Conservation (phyloP, 306 rosid species). For the Prunus campanulata region DNA sequence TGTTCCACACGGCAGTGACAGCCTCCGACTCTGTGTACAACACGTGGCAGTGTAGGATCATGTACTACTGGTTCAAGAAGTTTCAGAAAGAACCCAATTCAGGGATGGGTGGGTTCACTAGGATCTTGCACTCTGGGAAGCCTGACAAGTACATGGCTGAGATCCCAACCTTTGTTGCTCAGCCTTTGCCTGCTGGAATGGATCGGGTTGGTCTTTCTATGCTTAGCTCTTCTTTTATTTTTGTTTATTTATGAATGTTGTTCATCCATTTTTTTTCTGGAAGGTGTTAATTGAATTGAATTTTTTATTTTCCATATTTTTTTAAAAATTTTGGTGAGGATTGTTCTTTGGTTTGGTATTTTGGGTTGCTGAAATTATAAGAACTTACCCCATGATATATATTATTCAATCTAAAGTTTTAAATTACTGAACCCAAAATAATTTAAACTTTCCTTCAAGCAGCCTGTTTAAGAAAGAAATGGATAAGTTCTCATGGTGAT, state of each 20-base stretch:
- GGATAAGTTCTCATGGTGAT: background rate
- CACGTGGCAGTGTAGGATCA: constrained; percentile 92
- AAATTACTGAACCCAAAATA: background rate
- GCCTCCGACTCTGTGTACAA: constrained; percentile 91
- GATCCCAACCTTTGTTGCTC: constrained; percentile 97
- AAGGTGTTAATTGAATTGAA: background rate
- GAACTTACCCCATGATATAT: background rate
- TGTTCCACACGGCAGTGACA: constrained; percentile 95
- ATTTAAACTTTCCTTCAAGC: background rate
- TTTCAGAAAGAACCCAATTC: constrained; percentile 48
- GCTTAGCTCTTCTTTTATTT: background rate
- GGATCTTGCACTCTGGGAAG: constrained; percentile 90
- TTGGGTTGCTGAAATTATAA: background rate
- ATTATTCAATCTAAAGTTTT: background rate
- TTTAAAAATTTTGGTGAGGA: background rate
- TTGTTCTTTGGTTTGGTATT: background rate
- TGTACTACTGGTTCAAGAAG: constrained; percentile 95
- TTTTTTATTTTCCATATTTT: background rate
- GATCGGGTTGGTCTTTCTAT: constrained; percentile 55
- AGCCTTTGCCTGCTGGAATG: constrained; percentile 94
- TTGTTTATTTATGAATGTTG: background rate
- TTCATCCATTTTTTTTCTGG: background rate
- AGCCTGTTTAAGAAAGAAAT: background rate
- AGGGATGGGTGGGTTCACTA: constrained; percentile 93
- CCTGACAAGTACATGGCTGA: constrained; percentile 77